phyloP scores from a whole-genome alignment of 1,284 basidiomycete genomes.

The Irpex rosettiformis region DNA sequence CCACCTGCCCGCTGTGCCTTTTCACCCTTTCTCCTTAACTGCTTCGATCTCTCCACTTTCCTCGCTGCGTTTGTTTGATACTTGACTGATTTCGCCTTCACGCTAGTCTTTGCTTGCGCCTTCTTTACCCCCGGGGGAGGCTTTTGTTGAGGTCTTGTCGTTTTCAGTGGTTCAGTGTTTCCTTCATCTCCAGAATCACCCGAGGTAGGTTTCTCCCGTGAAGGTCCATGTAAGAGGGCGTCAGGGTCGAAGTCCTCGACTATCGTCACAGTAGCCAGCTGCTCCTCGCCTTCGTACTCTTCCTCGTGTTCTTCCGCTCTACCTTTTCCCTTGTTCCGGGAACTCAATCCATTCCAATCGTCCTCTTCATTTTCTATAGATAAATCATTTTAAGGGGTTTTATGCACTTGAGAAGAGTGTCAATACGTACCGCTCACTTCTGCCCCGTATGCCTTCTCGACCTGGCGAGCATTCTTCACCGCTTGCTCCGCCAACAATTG shows the following conservation, averaged over 20 bases:
- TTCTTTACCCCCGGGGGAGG: constrained; percentile 13
- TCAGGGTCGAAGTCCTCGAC: constrained; percentile 78
- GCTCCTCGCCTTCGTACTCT: constrained; percentile 72
- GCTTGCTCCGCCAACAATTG: constrained; percentile 68
- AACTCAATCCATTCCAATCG: constrained; percentile 42
- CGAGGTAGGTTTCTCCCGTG: constrained; percentile 6
- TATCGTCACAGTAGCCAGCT: constrained; percentile 78
- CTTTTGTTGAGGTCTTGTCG: not conserved
- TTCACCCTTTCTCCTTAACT: constrained; percentile 56
- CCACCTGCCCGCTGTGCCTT: constrained; percentile 68
- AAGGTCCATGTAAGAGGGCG: constrained; percentile 47
- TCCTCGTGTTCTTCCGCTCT: constrained; percentile 43
- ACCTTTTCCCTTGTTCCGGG: constrained; percentile 22
- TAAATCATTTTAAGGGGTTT: not conserved
- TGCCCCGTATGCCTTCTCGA: constrained; percentile 68
- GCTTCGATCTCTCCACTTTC: constrained; percentile 50
- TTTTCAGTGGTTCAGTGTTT: not conserved
- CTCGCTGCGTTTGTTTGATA: constrained; percentile 66
- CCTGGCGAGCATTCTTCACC: constrained; percentile 60
- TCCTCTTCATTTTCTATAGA: constrained; percentile 32
- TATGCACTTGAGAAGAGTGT: not conserved
- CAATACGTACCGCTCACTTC: constrained; percentile 8
- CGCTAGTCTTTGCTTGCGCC: constrained; percentile 16
- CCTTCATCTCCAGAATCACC: not conserved
- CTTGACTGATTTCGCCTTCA: constrained; percentile 43